phyloP scores from a whole-genome alignment of 164 flowering plant species.

The Vitis rupestris region DNA sequence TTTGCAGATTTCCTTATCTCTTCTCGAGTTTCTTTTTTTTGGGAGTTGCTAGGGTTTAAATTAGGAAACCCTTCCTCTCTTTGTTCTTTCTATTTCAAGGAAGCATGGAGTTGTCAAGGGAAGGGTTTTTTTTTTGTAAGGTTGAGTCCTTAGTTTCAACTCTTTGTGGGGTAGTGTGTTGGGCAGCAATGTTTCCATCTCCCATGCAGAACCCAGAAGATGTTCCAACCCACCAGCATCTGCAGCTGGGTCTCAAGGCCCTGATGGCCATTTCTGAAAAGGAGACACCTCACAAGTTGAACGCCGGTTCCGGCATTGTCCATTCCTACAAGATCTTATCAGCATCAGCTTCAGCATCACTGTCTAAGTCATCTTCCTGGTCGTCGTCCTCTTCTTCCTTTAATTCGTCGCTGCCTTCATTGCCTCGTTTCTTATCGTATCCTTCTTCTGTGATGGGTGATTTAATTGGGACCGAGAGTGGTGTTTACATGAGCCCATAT shows the following conservation, averaged over 20 bases:
- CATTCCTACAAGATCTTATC: not conserved
- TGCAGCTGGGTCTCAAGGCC: constrained; percentile 6
- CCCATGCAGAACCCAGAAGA: constrained; percentile 7
- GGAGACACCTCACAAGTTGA: not conserved
- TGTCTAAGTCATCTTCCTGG: not conserved
- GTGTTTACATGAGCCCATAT: constrained; percentile 11
- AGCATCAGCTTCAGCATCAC: not conserved
- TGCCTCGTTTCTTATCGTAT: not conserved
- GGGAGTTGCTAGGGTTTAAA: too few relatives aligned
- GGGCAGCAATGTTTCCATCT: constrained; percentile 3
- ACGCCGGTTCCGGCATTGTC: not conserved
- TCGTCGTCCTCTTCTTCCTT: not conserved
- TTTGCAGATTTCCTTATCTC: too few relatives aligned
- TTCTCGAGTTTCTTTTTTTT: too few relatives aligned
- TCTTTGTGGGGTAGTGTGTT: not conserved
- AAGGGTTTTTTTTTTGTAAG: not conserved
- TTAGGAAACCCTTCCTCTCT: too few relatives aligned
- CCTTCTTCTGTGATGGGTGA: constrained; percentile 13
- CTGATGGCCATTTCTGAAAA: not conserved
- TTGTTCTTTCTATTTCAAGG: not conserved
- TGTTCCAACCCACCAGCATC: not conserved
- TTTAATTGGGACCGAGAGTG: constrained; percentile 24
- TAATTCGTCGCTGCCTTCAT: not conserved
- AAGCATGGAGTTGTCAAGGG: constrained; percentile 5
- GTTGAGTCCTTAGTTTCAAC: constrained; percentile 11